A percentile compares a stretch with the other conserved stretches of the same genome.
Evolutionary conservation across 768 basidiomycete genomes (phyloP).

Genomic region (Infundibulicybe gibba): DNA sequence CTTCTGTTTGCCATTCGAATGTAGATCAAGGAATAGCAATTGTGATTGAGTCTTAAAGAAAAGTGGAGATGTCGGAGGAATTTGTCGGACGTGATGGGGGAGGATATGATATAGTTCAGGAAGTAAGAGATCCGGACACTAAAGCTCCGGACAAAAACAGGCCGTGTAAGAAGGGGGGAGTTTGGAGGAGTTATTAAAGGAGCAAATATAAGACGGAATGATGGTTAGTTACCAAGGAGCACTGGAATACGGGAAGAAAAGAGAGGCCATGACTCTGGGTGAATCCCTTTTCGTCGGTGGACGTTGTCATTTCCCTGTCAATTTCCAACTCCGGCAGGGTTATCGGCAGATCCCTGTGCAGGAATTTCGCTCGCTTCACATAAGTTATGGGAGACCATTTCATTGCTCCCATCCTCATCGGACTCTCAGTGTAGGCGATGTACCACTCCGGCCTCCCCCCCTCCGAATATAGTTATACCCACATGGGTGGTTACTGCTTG

Average conservation of each 20-base stretch:
- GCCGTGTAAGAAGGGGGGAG: slow-evolving; percentile 26
- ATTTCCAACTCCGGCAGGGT: slow-evolving; percentile 20
- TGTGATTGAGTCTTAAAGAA: slow-evolving; percentile 16
- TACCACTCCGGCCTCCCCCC: slow-evolving; percentile 25
- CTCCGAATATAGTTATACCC: too few relatives aligned
- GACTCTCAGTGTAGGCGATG: slow-evolving; percentile 32
- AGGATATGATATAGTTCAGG: slow-evolving; percentile 14
- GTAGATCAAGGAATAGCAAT: slow-evolving; percentile 15
- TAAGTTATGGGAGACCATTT: neutral
- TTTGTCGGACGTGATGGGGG: slow-evolving; percentile 31
- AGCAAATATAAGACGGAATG: slow-evolving; percentile 29
- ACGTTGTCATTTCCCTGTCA: slow-evolving; percentile 15
- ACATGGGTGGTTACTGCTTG: too few relatives aligned
- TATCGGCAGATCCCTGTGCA: slow-evolving; percentile 32
- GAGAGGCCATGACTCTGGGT: slow-evolving; percentile 24
- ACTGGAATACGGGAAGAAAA: slow-evolving; percentile 23
- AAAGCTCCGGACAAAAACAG: slow-evolving; percentile 21
- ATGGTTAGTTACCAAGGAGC: slow-evolving; percentile 47
- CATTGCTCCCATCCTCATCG: slow-evolving; percentile 31
- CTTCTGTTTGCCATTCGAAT: slow-evolving; percentile 48
- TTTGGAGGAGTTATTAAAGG: slow-evolving; percentile 26
- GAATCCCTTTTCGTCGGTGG: slow-evolving; percentile 19
- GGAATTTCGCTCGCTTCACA: slow-evolving; percentile 15
- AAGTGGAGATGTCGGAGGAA: slow-evolving; percentile 31
- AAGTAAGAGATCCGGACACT: slow-evolving; percentile 21